phyloP scores from a whole-genome alignment of 2,329 filamentous ascomycete species.

The Venturia nashicola region DNA sequence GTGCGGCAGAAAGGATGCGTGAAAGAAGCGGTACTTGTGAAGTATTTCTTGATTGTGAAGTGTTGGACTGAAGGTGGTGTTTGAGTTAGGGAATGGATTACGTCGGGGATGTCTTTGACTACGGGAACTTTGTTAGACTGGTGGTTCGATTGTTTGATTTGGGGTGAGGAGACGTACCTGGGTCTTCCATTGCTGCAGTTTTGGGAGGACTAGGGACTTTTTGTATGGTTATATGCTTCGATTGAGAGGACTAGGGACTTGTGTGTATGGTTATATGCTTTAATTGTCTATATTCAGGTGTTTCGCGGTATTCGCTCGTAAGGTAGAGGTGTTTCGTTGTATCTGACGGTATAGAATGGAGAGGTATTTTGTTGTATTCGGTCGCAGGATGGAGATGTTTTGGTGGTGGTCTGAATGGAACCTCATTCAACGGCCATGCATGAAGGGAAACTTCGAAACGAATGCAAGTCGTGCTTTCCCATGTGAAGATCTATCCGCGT shows the following conservation, averaged over 20 bases:
- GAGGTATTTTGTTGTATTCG: background rate
- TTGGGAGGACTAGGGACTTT: background rate
- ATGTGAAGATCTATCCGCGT: background rate
- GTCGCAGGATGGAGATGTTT: background rate
- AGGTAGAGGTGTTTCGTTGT: background rate
- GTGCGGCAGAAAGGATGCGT: constrained; percentile 69
- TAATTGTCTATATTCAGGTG: no score
- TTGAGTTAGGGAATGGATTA: constrained; percentile 59
- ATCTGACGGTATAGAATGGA: no score
- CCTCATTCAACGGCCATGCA: background rate
- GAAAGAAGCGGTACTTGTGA: constrained; percentile 59
- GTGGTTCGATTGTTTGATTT: constrained; percentile 6
- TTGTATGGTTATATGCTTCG: background rate
- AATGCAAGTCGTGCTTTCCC: background rate
- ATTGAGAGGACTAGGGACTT: no score
- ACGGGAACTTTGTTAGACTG: background rate
- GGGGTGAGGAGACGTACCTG: constrained; percentile 14
- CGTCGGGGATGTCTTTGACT: constrained; percentile 47
- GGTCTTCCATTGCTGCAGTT: constrained; percentile 18
- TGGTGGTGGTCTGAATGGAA: background rate
- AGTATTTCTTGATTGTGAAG: constrained; percentile 57
- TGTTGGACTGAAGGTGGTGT: constrained; percentile 54
- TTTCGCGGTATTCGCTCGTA: no score
- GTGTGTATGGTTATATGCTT: no score
- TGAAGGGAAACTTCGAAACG: background rate